These are phyloP conservation scores for Hysterangium stoloniferum DNA, from an alignment of 768 basidiomycete genomes.

Conservation along the genomic window DNA sequence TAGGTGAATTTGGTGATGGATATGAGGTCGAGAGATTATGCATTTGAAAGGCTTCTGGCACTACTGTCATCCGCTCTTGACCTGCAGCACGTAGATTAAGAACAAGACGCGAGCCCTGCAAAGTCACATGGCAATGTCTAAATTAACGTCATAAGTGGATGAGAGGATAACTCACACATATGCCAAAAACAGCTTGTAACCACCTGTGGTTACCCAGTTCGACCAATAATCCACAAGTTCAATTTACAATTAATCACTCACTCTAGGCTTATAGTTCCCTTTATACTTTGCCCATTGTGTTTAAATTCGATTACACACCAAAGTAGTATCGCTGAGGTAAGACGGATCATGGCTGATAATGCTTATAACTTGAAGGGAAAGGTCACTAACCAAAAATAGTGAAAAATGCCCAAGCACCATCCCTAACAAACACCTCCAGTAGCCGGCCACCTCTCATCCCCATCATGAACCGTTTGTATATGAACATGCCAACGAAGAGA, in stretches of 20 bases:
- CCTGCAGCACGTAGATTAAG: conserved; percentile 7
- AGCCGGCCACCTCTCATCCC: neutral
- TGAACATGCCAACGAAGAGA: neutral
- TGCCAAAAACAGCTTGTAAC: neutral
- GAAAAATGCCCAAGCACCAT: conserved; percentile 10
- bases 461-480: neutral
- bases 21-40: too few relatives aligned
- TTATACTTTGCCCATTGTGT: neutral
- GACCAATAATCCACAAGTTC: neutral
- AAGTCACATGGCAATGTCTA: neutral
- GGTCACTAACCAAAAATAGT: neutral
- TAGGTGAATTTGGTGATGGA: too few relatives aligned
- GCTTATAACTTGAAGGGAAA: neutral
- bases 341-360: neutral
- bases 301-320: conserved; percentile 4
- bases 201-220: neutral
- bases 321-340: neutral
- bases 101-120: conserved; percentile 6
- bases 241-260: neutral
- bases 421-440: conserved; percentile 6
- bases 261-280: conserved; percentile 7
- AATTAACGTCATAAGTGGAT: neutral
- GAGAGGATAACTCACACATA: conserved; percentile 1
- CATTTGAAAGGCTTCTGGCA: too few relatives aligned
- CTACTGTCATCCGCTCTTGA: neutral